Conservation (phyloP, 352 stramenopile species). For the Phytophthora rubi region DNA sequence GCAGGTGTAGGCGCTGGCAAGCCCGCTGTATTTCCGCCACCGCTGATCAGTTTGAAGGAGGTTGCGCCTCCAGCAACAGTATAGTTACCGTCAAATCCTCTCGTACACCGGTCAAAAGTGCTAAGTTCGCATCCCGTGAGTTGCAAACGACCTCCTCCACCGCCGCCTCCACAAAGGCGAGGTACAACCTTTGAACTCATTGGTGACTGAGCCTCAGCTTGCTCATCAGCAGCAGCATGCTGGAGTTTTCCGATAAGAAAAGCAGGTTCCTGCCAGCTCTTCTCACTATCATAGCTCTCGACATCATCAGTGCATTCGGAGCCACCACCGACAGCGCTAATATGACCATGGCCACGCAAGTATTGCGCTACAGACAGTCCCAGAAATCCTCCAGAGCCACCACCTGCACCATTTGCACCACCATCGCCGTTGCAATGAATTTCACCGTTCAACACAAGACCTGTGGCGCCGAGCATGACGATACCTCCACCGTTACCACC, state of each 20-base stretch:
- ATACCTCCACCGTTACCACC: slow-evolving; percentile 74
- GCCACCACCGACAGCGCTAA: slow-evolving; percentile 75
- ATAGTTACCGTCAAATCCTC: slow-evolving; percentile 80
- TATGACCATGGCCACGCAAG: slow-evolving; percentile 60
- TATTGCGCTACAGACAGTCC: slow-evolving; percentile 66
- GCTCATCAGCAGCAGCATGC: slow-evolving; percentile 24
- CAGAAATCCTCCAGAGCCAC: slow-evolving; percentile 79
- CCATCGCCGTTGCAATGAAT: slow-evolving; percentile 74
- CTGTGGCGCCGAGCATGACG: slow-evolving; percentile 64
- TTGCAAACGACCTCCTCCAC: slow-evolving; percentile 71
- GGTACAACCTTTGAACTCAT: slow-evolving; percentile 31
- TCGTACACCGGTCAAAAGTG: slow-evolving; percentile 70
- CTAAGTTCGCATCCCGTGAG: slow-evolving; percentile 72
- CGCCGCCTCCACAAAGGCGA: slow-evolving; percentile 69
- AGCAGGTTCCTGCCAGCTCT: slow-evolving; percentile 12
- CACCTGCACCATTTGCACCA: slow-evolving; percentile 60
- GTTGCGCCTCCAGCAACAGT: slow-evolving; percentile 70
- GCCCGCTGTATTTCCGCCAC: slow-evolving; percentile 16
- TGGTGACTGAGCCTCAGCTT: slow-evolving; percentile 33
- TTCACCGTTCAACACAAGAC: slow-evolving; percentile 72
- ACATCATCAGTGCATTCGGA: slow-evolving; percentile 59
- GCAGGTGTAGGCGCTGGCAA: slow-evolving; percentile 26
- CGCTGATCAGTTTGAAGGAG: slow-evolving; percentile 33
- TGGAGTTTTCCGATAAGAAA: slow-evolving; percentile 24
- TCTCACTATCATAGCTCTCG: slow-evolving; percentile 29